Evolutionary conservation across 192 early-diverging fungal species (phyloP).

Genomic region (Backusella tuberculispora): DNA sequence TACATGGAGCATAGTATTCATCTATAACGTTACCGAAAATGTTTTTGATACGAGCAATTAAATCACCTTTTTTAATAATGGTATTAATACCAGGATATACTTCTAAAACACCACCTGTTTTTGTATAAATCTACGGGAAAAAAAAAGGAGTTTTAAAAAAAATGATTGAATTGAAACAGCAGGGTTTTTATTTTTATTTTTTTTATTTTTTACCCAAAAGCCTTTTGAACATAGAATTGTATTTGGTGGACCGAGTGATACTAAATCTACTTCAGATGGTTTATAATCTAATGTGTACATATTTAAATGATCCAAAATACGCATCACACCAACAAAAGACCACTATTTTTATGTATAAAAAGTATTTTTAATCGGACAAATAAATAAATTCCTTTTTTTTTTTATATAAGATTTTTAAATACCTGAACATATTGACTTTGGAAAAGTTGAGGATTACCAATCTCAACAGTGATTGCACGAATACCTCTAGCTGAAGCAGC

Average conservation of each 20-base stretch:
- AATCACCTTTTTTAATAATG: conserved; percentile 78
- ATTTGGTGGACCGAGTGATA: conserved; percentile 28
- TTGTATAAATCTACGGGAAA: conserved; percentile 83
- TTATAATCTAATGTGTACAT: conserved; percentile 54
- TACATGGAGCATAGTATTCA: conserved; percentile 78
- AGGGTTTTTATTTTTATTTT: not conserved
- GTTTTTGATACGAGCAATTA: conserved; percentile 86
- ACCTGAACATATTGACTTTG: conserved; percentile 82
- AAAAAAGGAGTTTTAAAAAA: not conserved
- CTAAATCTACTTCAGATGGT: conserved; percentile 1
- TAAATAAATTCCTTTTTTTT: not conserved
- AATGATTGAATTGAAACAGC: not conserved
- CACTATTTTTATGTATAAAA: conserved; percentile 41
- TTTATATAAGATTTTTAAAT: conserved; percentile 26
- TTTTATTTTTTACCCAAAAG: conserved; percentile 32
- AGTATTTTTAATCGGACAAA: not conserved
- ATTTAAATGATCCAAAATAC: conserved; percentile 62
- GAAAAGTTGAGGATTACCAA: conserved; percentile 87
- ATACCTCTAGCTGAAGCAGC: conserved; percentile 78
- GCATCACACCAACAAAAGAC: conserved; percentile 69
- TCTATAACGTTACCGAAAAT: conserved; percentile 90
- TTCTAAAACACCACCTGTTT: conserved; percentile 84
- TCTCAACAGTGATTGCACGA: conserved; percentile 89
- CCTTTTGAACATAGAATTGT: conserved; percentile 44
- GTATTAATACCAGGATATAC: conserved; percentile 85